phyloP scores from a whole-genome alignment of 805 yeast species.

The Metschnikowia rubicola region DNA sequence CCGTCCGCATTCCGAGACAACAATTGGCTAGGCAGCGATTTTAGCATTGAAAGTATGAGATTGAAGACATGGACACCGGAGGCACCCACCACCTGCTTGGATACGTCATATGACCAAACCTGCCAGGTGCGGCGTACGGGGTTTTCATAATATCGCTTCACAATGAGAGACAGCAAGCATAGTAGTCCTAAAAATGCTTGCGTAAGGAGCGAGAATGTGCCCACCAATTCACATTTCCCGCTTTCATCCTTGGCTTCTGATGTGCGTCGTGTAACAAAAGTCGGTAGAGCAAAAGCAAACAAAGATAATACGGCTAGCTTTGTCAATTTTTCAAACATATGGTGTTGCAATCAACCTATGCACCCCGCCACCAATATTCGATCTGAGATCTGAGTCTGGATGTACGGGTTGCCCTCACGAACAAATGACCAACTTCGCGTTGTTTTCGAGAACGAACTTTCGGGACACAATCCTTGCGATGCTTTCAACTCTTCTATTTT shows the following conservation, averaged over 20 bases:
- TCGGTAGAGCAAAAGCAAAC: slow-evolving; percentile 13
- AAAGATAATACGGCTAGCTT: slow-evolving; percentile 1
- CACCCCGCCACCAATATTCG: background rate
- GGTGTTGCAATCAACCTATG: background rate
- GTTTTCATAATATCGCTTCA: slow-evolving; percentile 73
- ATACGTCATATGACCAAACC: slow-evolving; percentile 86
- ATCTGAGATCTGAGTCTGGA: too few relatives aligned
- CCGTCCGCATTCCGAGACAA: slow-evolving; percentile 21
- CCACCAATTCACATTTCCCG: slow-evolving; percentile 51
- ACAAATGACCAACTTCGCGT: too few relatives aligned
- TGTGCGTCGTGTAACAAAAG: background rate
- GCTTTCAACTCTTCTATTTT: too few relatives aligned
- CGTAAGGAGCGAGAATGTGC: slow-evolving; percentile 80
- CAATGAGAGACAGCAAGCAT: slow-evolving; percentile 67
- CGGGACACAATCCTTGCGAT: too few relatives aligned
- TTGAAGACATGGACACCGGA: slow-evolving; percentile 79
- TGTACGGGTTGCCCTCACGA: too few relatives aligned
- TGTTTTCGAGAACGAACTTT: too few relatives aligned
- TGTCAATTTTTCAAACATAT: slow-evolving; percentile 3
- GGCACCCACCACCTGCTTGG: slow-evolving; percentile 87
- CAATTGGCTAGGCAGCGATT: slow-evolving; percentile 25
- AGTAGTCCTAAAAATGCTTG: slow-evolving; percentile 75
- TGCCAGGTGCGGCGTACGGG: slow-evolving; percentile 82
- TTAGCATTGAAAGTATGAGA: slow-evolving; percentile 63
- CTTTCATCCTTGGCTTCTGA: slow-evolving; percentile 15